A percentile compares a stretch with the other conserved stretches of the same genome.
phyloP scores from a whole-genome alignment of 2,329 filamentous ascomycete species.

The Fusarium sterilihyphosum region DNA sequence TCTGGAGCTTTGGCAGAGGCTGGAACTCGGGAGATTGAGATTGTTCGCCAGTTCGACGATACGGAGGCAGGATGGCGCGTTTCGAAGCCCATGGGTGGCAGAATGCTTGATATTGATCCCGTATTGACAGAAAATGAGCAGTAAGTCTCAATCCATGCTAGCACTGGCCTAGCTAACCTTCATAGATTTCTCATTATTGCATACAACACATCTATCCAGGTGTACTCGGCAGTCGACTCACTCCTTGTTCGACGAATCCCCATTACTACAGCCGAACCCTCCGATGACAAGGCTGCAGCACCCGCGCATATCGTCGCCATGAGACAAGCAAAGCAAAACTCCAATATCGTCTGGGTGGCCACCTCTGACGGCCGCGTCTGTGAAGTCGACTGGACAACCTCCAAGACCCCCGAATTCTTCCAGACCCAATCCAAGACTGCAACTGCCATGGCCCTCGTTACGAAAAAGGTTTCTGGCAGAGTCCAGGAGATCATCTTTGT shows the following conservation, averaged over 20 bases:
- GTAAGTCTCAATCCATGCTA: conserved; percentile 53
- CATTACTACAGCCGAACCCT: conserved; percentile 50
- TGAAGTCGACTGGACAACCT: conserved; percentile 66
- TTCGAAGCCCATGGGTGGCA: conserved; percentile 71
- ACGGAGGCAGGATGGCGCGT: conserved; percentile 63
- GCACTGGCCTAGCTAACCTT: conserved; percentile 20
- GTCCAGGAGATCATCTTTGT: conserved; percentile 59
- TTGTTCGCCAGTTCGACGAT: conserved; percentile 44
- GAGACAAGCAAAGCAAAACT: conserved; percentile 50
- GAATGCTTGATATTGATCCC: conserved; percentile 72
- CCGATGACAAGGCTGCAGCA: conserved; percentile 36
- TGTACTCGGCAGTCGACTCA: conserved; percentile 85
- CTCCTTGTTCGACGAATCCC: conserved; percentile 79
- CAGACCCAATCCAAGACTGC: conserved; percentile 55
- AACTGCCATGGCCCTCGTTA: conserved; percentile 56
- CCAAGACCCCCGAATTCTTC: conserved; percentile 55
- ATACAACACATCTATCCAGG: conserved; percentile 78
- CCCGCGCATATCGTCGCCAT: conserved; percentile 54
- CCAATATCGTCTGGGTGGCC: conserved; percentile 67
- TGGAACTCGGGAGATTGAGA: conserved; percentile 37
- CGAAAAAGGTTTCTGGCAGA: conserved; percentile 48
- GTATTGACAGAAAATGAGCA: conserved; percentile 70
- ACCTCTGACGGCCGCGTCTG: conserved; percentile 67
- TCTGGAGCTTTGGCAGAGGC: conserved; percentile 27
- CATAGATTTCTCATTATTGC: conserved; percentile 77